Evolutionary conservation across 148 eudicot genomes (phyloP), one percentile per base, ranked within the genome.

Genomic region (Rhododendron molle): DNA sequence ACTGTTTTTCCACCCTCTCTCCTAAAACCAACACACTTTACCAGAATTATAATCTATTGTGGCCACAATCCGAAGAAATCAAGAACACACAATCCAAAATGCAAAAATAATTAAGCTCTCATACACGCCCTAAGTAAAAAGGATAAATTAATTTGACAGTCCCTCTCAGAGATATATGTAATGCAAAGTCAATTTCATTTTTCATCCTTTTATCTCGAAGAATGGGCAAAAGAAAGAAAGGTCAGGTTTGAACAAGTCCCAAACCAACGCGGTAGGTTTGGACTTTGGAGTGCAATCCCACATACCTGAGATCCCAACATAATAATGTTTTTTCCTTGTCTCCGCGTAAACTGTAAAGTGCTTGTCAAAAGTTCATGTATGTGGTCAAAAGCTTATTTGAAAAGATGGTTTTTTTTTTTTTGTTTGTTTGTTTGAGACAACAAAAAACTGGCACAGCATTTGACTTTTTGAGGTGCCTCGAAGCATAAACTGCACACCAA

Each of bases 221-320:
- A 34, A 34, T 9, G 69, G 83, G 69, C 83, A 54, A 80, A 56
- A 11, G n/a, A 38, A 56, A 11, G 11, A 18, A 76, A 0, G 83
- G 62, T 38, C 62, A 56, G 7, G 12, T 46, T 81, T 81, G 83
- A 81, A 32, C 16, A 16, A 52, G 83, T 81, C 83, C 80, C 26
- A 11, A 6, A 36, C 11, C 21, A 62, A 81, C 16, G 6, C 1
- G 47, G 72, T 81, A 1, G 28, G 32, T 81, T 20, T 79, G 60
- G 60, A 6, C 20, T 81, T 20, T 79, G 60, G 60, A 6, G 47
- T 81, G 49, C 47, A 81, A 49, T 10, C 11, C 49, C 83, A 44
- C 67, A 23, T 21, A 52, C 83, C 83, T 20, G 16, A 67, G 16
- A 67, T 10, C n/a, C 47, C 67, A 7, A 32, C 83, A 28, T 14